These are phyloP conservation scores for Xylaria venustula DNA, from an alignment of 495 filamentous ascomycete species.

Conservation along the genomic window DNA sequence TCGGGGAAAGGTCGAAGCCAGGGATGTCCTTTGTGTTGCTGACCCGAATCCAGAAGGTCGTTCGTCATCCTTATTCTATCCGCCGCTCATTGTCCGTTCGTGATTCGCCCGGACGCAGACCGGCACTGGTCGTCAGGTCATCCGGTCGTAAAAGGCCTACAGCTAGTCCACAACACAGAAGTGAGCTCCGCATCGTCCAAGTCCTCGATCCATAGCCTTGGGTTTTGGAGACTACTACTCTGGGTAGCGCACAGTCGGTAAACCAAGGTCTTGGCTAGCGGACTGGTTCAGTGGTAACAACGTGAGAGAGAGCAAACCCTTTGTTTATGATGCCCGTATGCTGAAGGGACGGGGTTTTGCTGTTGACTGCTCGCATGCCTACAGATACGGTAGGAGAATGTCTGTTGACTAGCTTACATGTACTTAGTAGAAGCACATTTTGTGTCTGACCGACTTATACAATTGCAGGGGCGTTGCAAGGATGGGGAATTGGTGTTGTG, in stretches of 20 bases:
- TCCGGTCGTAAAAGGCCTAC: not conserved
- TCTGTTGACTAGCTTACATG: not conserved
- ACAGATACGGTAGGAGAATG: not conserved
- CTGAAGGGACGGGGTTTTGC: too few relatives aligned
- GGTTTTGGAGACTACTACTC: not conserved
- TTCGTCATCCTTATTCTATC: not conserved
- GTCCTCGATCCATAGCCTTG: conserved; percentile 10
- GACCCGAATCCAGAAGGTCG: conserved; percentile 26
- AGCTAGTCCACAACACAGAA: not conserved
- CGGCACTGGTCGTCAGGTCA: not conserved
- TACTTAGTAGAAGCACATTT: too few relatives aligned
- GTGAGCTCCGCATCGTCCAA: not conserved
- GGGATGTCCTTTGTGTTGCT: not conserved
- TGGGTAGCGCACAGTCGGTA: too few relatives aligned
- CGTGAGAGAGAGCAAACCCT: too few relatives aligned
- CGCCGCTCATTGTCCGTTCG: not conserved
- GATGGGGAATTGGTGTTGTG: not conserved
- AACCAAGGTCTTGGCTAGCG: too few relatives aligned
- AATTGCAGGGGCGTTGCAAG: not conserved
- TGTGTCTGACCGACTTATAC: not conserved
- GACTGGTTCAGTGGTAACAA: too few relatives aligned
- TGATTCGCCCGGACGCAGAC: not conserved
- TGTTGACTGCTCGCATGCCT: too few relatives aligned
- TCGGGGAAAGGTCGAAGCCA: conserved; percentile 20
- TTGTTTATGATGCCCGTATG: not conserved